These are phyloP conservation scores for Meredithiella fracta DNA, from an alignment of 2,329 filamentous ascomycete species.

Conservation along the genomic window DNA sequence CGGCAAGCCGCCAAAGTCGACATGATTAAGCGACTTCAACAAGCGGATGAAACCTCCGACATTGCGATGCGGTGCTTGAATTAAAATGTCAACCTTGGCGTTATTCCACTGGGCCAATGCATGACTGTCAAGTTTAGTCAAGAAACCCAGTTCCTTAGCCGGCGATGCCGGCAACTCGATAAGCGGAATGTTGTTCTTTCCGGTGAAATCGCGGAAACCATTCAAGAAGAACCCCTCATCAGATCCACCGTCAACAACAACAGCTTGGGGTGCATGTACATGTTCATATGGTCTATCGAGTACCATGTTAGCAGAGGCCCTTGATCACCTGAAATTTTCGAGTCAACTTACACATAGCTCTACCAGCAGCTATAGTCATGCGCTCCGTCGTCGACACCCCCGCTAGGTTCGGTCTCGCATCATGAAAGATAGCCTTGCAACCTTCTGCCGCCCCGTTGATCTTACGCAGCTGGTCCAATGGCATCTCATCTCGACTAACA, in stretches of 20 bases:
- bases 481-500: constrained; percentile 55
- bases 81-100: constrained; percentile 62
- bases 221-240: constrained; percentile 56
- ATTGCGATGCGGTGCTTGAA: constrained; percentile 55
- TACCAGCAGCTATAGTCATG: constrained; percentile 45
- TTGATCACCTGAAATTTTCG: background rate
- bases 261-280: constrained; percentile 62
- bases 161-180: constrained; percentile 56
- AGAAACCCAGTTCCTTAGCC: constrained; percentile 53
- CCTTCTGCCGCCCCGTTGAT: constrained; percentile 62
- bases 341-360: constrained; percentile 41
- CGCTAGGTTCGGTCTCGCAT: constrained; percentile 64
- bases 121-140: constrained; percentile 57
- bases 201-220: constrained; percentile 39
- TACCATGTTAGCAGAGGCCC: constrained; percentile 6
- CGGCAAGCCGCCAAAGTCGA: constrained; percentile 56
- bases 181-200: constrained; percentile 38
- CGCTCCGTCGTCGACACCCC: constrained; percentile 52
- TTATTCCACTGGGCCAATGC: constrained; percentile 67
- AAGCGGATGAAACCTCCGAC: constrained; percentile 63
- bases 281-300: constrained; percentile 46
- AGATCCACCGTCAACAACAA: constrained; percentile 52
- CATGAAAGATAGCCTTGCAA: constrained; percentile 50
- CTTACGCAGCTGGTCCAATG: constrained; percentile 49
- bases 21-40: constrained; percentile 55